Percentiles rank a stretch among this genome's conserved stretches.
Evolutionary conservation across 2,329 filamentous ascomycete species (phyloP).

Genomic region (Chaetomiaceae sp.): DNA sequence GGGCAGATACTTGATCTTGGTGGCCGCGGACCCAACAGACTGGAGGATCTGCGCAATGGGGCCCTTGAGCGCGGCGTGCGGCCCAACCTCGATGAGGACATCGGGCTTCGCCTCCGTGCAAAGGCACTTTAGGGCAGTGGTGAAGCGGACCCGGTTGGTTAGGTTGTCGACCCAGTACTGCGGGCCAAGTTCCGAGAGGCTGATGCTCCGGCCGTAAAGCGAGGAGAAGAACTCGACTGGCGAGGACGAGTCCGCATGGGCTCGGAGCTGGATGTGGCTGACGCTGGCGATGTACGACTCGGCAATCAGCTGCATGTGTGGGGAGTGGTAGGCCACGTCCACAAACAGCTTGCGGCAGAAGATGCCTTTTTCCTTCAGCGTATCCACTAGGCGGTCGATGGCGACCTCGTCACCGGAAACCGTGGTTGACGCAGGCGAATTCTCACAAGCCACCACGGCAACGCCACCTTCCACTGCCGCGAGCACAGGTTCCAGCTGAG

Average conservation of each 20-base stretch:
- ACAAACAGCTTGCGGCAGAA: slow-evolving; percentile 44
- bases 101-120: slow-evolving; percentile 26
- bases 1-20: slow-evolving; percentile 27
- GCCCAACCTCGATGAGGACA: slow-evolving; percentile 27
- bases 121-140: slow-evolving; percentile 23
- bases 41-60: slow-evolving; percentile 27
- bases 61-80: slow-evolving; percentile 27
- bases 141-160: slow-evolving; percentile 38
- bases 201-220: slow-evolving; percentile 33
- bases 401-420: slow-evolving; percentile 26
- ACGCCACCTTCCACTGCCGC: slow-evolving; percentile 15
- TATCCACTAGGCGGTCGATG: slow-evolving; percentile 39
- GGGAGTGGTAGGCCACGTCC: slow-evolving; percentile 47
- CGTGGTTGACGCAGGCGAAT: slow-evolving; percentile 24
- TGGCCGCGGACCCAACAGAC: slow-evolving; percentile 17
- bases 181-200: slow-evolving; percentile 32
- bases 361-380: slow-evolving; percentile 36
- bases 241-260: slow-evolving; percentile 23
- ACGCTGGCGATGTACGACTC: slow-evolving; percentile 35
- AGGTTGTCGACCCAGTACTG: slow-evolving; percentile 41
- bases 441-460: slow-evolving; percentile 24
- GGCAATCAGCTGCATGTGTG: slow-evolving; percentile 44
- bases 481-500: slow-evolving; percentile 22
- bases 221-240: slow-evolving; percentile 40
- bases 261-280: slow-evolving; percentile 19